Percentiles rank a stretch among this genome's conserved stretches.
Evolutionary conservation across 2,329 filamentous ascomycete genomes (phyloP).

Genomic region (Cladosporium sp.): DNA sequence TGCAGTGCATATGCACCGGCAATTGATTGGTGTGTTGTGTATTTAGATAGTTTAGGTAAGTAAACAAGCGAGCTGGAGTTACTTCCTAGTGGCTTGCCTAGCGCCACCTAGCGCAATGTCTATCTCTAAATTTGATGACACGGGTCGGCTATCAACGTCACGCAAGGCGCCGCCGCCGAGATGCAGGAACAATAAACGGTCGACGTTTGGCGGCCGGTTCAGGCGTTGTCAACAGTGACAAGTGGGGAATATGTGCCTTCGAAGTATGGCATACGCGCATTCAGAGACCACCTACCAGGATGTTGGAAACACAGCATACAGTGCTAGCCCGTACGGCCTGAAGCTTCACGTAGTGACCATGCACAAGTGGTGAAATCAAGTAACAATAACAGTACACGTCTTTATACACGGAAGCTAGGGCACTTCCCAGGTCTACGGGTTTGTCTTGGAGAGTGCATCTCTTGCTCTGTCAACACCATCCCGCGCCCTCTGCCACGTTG

Average conservation of each 20-base stretch:
- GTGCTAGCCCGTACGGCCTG: no score
- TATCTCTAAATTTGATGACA: no score
- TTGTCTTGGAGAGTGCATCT: conserved; percentile 39
- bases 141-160: not conserved
- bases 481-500: conserved; percentile 39
- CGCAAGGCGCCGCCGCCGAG: not conserved
- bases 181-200: conserved; percentile 5
- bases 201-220: conserved; percentile 3
- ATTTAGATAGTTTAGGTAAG: not conserved
- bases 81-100: not conserved
- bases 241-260: not conserved
- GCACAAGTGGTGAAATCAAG: no score
- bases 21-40: conserved; percentile 4
- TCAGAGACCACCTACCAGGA: no score
- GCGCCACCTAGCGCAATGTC: not conserved
- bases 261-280: not conserved
- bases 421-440: not conserved
- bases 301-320: no score
- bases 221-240: conserved; percentile 12
- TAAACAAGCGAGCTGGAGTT: not conserved
- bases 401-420: not conserved
- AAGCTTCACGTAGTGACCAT: no score
- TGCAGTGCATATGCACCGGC: no score
- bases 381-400: not conserved
- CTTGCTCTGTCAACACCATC: conserved; percentile 43